phyloP scores from a whole-genome alignment of 305 asterid genomes.

The Fraxinus velutina region DNA sequence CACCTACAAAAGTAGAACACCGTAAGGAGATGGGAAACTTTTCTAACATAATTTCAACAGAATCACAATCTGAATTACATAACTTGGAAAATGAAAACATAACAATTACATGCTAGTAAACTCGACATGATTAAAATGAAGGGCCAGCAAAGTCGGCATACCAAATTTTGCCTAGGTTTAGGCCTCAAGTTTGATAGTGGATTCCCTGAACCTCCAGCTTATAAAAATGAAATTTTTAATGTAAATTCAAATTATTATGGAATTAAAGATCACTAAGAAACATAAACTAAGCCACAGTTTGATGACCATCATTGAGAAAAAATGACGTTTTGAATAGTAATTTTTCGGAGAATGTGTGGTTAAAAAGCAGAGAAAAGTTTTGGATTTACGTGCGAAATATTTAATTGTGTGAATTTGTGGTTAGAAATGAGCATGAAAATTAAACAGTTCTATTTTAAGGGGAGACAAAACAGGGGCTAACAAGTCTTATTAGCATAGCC shows the following conservation, averaged over 20 bases:
- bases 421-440: not conserved
- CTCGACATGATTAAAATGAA: not conserved
- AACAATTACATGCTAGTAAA: not conserved
- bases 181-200: not conserved
- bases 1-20: conserved; percentile 44
- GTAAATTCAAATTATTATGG: not conserved
- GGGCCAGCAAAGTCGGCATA: not conserved
- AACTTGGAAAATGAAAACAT: not conserved
- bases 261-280: not conserved
- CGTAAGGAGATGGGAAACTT: not conserved
- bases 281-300: not conserved
- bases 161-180: not conserved
- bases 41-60: not conserved
- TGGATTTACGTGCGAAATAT: too few relatives aligned
- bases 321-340: too few relatives aligned
- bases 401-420: too few relatives aligned
- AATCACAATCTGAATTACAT: not conserved
- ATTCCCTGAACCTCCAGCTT: not conserved
- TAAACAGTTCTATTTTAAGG: too few relatives aligned
- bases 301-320: not conserved
- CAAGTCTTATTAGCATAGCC: not conserved
- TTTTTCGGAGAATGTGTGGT: too few relatives aligned
- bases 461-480: not conserved
- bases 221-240: not conserved
- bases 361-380: too few relatives aligned